These are phyloP conservation scores for Flaveria robusta DNA, from an alignment of 129 eudicot genomes.

Conservation along the genomic window DNA sequence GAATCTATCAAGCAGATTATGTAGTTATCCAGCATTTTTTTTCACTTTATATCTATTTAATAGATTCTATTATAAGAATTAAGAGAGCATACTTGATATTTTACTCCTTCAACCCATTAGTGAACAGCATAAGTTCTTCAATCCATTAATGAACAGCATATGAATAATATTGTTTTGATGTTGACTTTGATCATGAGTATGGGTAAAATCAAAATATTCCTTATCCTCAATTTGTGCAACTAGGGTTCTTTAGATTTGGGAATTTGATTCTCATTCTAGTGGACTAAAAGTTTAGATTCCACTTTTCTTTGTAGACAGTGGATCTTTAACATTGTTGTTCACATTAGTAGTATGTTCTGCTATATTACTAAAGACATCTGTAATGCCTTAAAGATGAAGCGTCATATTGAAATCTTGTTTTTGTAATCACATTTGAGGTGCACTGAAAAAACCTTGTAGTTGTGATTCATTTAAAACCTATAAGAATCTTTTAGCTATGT, in stretches of 20 bases:
- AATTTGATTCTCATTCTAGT: constrained; percentile 7
- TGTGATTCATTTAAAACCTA: background rate
- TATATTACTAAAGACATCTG: background rate
- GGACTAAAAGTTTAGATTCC: background rate
- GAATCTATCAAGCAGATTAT: background rate
- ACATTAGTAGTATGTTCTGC: background rate
- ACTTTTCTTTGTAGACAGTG: background rate
- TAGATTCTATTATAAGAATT: too few species aligned
- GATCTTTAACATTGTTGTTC: constrained; percentile 12
- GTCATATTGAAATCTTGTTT: too few species aligned
- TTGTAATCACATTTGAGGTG: too few species aligned
- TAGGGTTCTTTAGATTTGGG: background rate
- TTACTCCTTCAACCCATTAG: too few species aligned
- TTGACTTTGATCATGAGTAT: background rate
- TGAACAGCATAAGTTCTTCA: background rate
- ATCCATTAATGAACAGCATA: background rate
- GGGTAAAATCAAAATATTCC: background rate
- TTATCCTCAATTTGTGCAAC: background rate
- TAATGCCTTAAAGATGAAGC: background rate
- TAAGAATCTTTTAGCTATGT: background rate
- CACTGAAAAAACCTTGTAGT: background rate
- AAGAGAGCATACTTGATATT: too few species aligned
- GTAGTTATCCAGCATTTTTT: background rate
- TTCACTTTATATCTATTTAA: background rate
- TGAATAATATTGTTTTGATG: constrained; percentile 1